phyloP scores from a whole-genome alignment of 768 basidiomycete species.

The Tulasnella sp. region DNA sequence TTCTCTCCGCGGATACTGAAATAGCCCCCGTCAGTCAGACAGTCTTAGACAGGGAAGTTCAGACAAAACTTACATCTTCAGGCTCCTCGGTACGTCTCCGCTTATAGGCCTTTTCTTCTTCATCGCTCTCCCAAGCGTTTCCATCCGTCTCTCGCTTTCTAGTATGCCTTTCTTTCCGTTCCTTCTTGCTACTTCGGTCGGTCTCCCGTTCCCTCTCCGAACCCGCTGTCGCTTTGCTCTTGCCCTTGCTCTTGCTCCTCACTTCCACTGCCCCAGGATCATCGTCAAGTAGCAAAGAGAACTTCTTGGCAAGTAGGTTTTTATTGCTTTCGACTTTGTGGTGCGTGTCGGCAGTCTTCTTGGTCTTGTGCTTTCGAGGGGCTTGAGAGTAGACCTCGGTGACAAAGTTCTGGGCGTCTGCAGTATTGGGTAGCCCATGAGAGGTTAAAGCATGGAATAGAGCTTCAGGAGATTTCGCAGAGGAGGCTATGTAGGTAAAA shows the following conservation, averaged over 20 bases:
- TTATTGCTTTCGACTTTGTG: conserved; percentile 76
- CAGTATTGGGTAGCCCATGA: conserved; percentile 78
- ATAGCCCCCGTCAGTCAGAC: neutral
- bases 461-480: conserved; percentile 76
- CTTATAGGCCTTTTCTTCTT: conserved; percentile 73
- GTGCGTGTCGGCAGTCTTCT: conserved; percentile 54
- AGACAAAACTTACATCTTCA: neutral
- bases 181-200: conserved; percentile 49
- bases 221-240: conserved; percentile 38
- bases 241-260: conserved; percentile 45
- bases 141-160: conserved; percentile 81
- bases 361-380: conserved; percentile 85
- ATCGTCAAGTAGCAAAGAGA: conserved; percentile 83
- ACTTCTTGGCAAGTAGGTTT: conserved; percentile 69
- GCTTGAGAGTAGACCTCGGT: conserved; percentile 73
- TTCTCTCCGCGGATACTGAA: conserved; percentile 45
- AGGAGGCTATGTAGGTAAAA: conserved; percentile 58
- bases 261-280: conserved; percentile 49
- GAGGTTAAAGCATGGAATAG: conserved; percentile 75
- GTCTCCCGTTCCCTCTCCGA: conserved; percentile 46
- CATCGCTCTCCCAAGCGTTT: conserved; percentile 90
- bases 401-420: conserved; percentile 80
- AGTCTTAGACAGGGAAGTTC: neutral
- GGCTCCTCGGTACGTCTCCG: conserved; percentile 50
- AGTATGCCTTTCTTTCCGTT: conserved; percentile 59